phyloP scores from a whole-genome alignment of 2,329 filamentous ascomycete species.

The Penicillium occitanis region DNA sequence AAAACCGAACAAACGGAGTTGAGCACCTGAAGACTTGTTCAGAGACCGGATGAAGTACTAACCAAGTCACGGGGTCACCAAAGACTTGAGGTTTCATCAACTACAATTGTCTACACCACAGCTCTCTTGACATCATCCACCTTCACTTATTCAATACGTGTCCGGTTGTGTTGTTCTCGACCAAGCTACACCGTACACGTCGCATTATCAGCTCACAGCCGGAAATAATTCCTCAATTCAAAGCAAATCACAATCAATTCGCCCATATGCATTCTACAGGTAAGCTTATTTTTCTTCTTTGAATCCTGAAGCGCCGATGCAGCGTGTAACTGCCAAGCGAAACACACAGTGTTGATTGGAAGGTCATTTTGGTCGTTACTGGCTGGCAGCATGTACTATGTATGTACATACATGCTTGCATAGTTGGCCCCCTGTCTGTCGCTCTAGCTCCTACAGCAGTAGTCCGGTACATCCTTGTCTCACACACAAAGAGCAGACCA shows the following conservation, averaged over 20 bases:
- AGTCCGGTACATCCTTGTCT: slow-evolving; percentile 22
- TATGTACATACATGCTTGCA: slow-evolving; percentile 5
- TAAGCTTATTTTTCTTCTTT: slow-evolving; percentile 15
- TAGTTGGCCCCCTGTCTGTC: slow-evolving; percentile 20
- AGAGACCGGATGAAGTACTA: slow-evolving; percentile 1
- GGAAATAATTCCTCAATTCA: not conserved
- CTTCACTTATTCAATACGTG: not conserved
- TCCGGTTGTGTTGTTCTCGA: not conserved
- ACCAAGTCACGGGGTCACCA: not conserved
- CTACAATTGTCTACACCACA: not conserved
- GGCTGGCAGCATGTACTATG: slow-evolving; percentile 1
- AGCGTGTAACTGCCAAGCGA: not conserved
- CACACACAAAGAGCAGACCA: slow-evolving; percentile 19
- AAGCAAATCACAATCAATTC: not conserved
- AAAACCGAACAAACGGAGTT: not conserved
- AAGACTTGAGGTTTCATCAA: not conserved
- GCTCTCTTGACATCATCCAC: not conserved
- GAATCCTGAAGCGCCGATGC: not conserved
- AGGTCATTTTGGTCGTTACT: slow-evolving; percentile 20
- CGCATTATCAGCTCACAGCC: not conserved
- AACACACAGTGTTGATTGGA: slow-evolving; percentile 14
- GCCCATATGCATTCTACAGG: slow-evolving; percentile 16
- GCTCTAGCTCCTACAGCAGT: not conserved
- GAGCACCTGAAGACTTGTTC: not conserved
- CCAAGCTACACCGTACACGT: not conserved